These are phyloP conservation scores for Parietaria judaica DNA, from an alignment of 306 rosid genomes.

Conservation along the genomic window DNA sequence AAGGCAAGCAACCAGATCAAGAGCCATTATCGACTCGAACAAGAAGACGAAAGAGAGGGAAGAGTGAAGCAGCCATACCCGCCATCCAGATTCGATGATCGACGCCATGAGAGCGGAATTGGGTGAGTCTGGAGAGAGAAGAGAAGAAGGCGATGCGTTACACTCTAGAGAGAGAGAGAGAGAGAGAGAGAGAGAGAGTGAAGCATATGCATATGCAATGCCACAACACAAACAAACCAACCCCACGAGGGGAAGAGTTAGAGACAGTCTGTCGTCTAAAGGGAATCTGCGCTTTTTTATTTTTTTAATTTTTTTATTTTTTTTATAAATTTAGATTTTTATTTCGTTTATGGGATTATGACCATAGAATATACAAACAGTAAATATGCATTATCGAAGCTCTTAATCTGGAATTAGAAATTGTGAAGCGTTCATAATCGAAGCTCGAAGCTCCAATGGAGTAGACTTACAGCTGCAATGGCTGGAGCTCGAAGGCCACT, in stretches of 20 bases:
- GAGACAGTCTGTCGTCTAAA: conserved; percentile 32
- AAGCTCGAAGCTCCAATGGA: too few relatives aligned
- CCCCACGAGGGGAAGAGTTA: conserved; percentile 18
- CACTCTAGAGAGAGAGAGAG: conserved; percentile 3
- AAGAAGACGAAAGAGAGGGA: not conserved
- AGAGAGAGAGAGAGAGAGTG: not conserved
- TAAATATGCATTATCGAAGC: too few relatives aligned
- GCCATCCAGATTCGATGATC: conserved; percentile 66
- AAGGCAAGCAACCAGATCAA: conserved; percentile 15
- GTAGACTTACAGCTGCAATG: too few relatives aligned
- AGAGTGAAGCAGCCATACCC: conserved; percentile 31
- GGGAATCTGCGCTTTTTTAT: conserved; percentile 24
- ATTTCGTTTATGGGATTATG: not conserved
- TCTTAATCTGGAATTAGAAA: too few relatives aligned
- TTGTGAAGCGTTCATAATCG: too few relatives aligned
- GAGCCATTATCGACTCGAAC: conserved; percentile 16
- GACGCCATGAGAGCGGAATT: conserved; percentile 37
- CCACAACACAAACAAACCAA: conserved; percentile 15
- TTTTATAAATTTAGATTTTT: not conserved
- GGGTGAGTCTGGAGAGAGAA: not conserved
- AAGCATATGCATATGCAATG: not conserved
- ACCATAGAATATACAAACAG: not conserved
- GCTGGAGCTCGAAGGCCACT: too few relatives aligned
- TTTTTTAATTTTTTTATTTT: not conserved
- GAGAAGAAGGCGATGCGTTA: conserved; percentile 2